Evolutionary conservation across 345 rosid species (phyloP).

Genomic region (Moricandia arvensis): DNA sequence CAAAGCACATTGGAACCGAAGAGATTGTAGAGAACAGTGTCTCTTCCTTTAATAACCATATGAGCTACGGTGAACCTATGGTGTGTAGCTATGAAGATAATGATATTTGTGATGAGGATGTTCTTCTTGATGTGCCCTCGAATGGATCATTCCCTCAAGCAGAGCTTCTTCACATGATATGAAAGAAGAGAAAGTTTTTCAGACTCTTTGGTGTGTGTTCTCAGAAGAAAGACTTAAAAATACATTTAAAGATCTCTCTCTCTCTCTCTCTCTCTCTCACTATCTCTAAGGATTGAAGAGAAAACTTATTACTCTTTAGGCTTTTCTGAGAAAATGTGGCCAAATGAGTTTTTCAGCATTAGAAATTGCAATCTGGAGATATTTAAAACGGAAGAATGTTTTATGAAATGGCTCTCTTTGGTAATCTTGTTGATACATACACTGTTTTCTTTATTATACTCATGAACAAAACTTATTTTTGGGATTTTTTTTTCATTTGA

Average conservation of each 20-base stretch:
- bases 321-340: slow-evolving; percentile 11
- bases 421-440: slow-evolving; percentile 10
- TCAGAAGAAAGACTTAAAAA: slow-evolving; percentile 28
- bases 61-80: slow-evolving; percentile 60
- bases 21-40: slow-evolving; percentile 60
- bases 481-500: no score
- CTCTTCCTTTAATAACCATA: slow-evolving; percentile 70
- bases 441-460: slow-evolving; percentile 12
- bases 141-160: slow-evolving; percentile 88
- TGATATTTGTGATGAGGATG: slow-evolving; percentile 58
- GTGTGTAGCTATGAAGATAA: slow-evolving; percentile 53
- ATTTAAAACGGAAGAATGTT: slow-evolving; percentile 3
- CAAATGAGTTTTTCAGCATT: slow-evolving; percentile 28
- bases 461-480: no score
- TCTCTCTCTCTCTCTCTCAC: slow-evolving; percentile 6
- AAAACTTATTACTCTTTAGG: slow-evolving; percentile 14
- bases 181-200: slow-evolving; percentile 12
- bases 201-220: slow-evolving; percentile 30
- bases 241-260: no score
- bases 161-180: slow-evolving; percentile 64
- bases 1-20: slow-evolving; percentile 43
- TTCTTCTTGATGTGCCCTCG: slow-evolving; percentile 83
- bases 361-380: slow-evolving; percentile 17
- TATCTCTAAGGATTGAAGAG: slow-evolving; percentile 19
- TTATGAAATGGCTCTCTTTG: slow-evolving; percentile 7